phyloP scores from a whole-genome alignment of 495 filamentous ascomycete species.

The Xylaria cubensis region DNA sequence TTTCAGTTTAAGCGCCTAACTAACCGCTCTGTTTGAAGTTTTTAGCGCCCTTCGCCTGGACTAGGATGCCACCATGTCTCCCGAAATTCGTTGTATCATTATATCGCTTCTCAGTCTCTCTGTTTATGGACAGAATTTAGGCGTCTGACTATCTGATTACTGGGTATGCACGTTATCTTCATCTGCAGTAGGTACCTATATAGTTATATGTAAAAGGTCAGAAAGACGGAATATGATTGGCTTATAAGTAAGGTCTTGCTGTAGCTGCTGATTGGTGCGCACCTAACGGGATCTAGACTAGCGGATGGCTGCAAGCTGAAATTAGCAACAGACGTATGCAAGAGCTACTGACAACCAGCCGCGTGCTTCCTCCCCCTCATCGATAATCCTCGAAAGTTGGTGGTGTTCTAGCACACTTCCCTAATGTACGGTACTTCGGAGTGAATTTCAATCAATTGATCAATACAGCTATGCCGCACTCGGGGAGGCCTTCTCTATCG shows the following conservation, averaged over 20 bases:
- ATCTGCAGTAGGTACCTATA: no score
- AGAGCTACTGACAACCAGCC: not conserved
- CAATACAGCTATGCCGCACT: not conserved
- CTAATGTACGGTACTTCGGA: not conserved
- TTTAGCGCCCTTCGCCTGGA: not conserved
- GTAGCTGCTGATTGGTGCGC: conserved; percentile 5
- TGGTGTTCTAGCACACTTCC: not conserved
- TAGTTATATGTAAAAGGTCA: not conserved
- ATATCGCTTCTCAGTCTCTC: not conserved
- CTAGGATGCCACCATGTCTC: not conserved
- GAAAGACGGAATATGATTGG: conserved; percentile 4
- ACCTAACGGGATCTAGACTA: not conserved
- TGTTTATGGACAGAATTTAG: not conserved
- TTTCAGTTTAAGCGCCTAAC: conserved; percentile 8
- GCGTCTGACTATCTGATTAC: not conserved
- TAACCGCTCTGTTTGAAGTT: not conserved
- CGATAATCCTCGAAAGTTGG: not conserved
- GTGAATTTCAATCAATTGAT: not conserved
- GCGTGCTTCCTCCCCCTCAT: not conserved
- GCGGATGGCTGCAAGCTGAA: conserved; percentile 16
- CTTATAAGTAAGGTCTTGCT: not conserved
- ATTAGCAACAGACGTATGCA: conserved; percentile 20
- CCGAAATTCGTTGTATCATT: not conserved
- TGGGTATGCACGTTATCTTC: not conserved
- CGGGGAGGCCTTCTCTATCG: not conserved